Percentiles rank a stretch among this genome's conserved stretches.
Conservation (phyloP, 2,329 filamentous ascomycete species). For the Helminthosporium solani region DNA sequence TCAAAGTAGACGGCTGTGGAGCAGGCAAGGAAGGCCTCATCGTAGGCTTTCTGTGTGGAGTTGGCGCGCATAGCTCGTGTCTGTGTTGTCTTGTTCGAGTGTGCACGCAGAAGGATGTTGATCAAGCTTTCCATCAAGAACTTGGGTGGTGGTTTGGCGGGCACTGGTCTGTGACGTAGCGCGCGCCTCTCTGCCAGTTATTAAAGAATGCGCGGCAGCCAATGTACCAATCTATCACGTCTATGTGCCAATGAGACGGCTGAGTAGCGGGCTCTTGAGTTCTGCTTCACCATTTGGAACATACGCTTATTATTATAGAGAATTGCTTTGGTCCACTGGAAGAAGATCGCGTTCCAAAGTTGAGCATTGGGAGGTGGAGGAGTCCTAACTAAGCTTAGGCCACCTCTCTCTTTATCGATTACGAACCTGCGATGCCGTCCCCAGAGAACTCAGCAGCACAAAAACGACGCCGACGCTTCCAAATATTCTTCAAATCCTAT, state of each 20-base stretch:
- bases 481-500: conserved; percentile 23
- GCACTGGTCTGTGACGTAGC: conserved; percentile 31
- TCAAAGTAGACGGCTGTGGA: conserved; percentile 97
- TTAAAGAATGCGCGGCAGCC: too few species aligned
- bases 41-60: conserved; percentile 93
- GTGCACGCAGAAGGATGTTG: too few species aligned
- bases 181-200: conserved; percentile 6
- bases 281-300: too few species aligned
- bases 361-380: conserved; percentile 14
- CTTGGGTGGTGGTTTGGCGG: conserved; percentile 11
- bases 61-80: conserved; percentile 53
- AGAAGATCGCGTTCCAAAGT: not conserved
- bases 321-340: too few species aligned
- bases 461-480: conserved; percentile 16
- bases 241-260: too few species aligned
- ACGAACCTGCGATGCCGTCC: conserved; percentile 19
- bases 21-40: conserved; percentile 92
- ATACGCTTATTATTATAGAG: too few species aligned
- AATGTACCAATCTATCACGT: too few species aligned
- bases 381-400: conserved; percentile 18
- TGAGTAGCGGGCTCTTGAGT: too few species aligned
- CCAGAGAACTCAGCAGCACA: conserved; percentile 1
- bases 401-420: conserved; percentile 35
- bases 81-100: not conserved
- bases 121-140: too few species aligned